phyloP scores from a whole-genome alignment of 805 yeast species.

The Brettanomyces nanus region DNA sequence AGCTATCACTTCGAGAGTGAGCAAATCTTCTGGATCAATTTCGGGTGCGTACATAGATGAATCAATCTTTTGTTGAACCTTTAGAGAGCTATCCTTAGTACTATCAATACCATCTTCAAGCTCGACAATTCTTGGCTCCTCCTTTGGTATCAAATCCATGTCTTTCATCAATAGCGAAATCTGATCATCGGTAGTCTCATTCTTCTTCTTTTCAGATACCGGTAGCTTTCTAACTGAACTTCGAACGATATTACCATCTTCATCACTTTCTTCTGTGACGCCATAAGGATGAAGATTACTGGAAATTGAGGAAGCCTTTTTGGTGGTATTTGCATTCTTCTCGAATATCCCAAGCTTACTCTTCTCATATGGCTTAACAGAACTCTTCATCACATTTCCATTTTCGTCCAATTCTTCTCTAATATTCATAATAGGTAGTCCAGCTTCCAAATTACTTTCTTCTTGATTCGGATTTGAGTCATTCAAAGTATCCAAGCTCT shows the following conservation, averaged over 20 bases:
- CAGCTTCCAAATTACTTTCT: conserved; percentile 28
- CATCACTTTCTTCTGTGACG: conserved; percentile 74
- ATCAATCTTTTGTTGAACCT: background rate
- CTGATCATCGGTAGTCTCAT: conserved; percentile 22
- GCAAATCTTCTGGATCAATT: conserved; percentile 36
- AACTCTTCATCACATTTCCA: conserved; percentile 52
- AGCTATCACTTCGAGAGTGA: conserved; percentile 47
- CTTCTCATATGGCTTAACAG: conserved; percentile 29
- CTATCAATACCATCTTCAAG: background rate
- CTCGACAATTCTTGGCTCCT: conserved; percentile 1
- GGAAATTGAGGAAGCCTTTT: background rate
- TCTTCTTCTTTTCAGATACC: conserved; percentile 11
- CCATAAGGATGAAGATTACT: conserved; percentile 37
- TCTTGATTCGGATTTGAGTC: conserved; percentile 14
- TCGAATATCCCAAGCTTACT: conserved; percentile 4
- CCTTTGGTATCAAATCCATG: conserved; percentile 23
- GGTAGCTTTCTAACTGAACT: conserved; percentile 30
- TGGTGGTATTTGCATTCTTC: background rate
- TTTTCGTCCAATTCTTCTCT: conserved; percentile 78
- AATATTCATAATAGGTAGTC: conserved; percentile 70
- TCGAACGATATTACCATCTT: conserved; percentile 56
- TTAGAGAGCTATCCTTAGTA: background rate
- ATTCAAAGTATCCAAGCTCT: conserved; percentile 19
- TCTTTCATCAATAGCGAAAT: conserved; percentile 26
- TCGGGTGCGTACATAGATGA: conserved; percentile 15